Conservation (phyloP, 2,329 filamentous ascomycete species). For the Talaromyces sp. region DNA sequence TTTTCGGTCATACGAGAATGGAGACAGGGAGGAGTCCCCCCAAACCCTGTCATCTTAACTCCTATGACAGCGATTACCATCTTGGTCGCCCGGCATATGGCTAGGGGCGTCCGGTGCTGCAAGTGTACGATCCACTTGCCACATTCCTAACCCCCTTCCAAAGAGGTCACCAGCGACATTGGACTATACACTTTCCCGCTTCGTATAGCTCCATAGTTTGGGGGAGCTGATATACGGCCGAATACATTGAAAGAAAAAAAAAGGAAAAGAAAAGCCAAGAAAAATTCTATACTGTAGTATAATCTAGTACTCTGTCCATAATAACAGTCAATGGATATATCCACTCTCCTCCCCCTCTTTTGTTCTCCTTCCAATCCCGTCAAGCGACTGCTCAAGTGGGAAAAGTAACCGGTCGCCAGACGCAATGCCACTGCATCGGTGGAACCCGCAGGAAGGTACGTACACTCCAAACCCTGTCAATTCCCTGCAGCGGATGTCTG, state of each 20-base stretch:
- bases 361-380: not conserved
- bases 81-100: constrained; percentile 25
- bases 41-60: not conserved
- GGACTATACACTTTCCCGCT: not conserved
- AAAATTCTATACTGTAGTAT: no score
- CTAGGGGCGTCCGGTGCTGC: constrained; percentile 12
- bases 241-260: not conserved
- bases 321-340: not conserved
- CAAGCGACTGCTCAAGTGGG: not conserved
- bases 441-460: constrained; percentile 9
- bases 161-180: constrained; percentile 5
- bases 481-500: constrained; percentile 33
- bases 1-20: constrained; percentile 7
- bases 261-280: not conserved
- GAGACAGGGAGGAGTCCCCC: not conserved
- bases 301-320: no score
- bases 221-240: not conserved
- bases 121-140: constrained; percentile 16
- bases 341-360: not conserved
- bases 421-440: constrained; percentile 3
- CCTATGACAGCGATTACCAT: constrained; percentile 15
- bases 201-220: not conserved
- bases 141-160: constrained; percentile 21
- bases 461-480: constrained; percentile 19
- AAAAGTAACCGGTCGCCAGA: not conserved